Percentiles rank a stretch among this genome's conserved stretches.
Evolutionary conservation across 306 rosid genomes (phyloP).

Genomic region (Dryas alaskensis): DNA sequence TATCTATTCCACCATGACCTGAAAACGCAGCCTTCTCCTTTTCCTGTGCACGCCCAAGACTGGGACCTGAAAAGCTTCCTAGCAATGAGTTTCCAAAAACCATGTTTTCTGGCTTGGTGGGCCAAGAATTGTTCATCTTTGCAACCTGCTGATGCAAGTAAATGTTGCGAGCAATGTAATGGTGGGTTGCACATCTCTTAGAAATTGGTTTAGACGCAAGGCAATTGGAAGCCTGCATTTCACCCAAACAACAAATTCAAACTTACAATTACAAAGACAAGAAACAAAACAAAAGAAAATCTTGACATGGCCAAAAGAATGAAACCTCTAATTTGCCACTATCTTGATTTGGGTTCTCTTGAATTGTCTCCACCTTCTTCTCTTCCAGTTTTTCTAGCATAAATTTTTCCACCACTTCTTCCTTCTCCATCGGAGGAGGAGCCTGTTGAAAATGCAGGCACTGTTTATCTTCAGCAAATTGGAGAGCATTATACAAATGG

Average conservation of each 20-base stretch:
- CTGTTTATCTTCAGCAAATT: slow-evolving; percentile 23
- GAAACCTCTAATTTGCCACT: slow-evolving; percentile 40
- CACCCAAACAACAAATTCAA: slow-evolving; percentile 12
- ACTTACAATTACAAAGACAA: background rate
- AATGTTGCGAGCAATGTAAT: slow-evolving; percentile 63
- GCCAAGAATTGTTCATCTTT: slow-evolving; percentile 33
- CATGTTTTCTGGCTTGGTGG: slow-evolving; percentile 42
- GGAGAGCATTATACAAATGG: slow-evolving; percentile 20
- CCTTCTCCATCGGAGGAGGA: slow-evolving; percentile 55
- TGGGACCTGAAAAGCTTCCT: slow-evolving; percentile 29
- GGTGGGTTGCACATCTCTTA: slow-evolving; percentile 66
- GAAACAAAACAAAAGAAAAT: background rate
- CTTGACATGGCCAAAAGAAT: background rate
- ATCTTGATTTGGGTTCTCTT: slow-evolving; percentile 39
- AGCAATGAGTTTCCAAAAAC: slow-evolving; percentile 32
- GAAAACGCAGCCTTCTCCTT: slow-evolving; percentile 29
- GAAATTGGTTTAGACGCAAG: slow-evolving; percentile 39
- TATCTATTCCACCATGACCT: slow-evolving; percentile 32
- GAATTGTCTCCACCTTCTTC: slow-evolving; percentile 24
- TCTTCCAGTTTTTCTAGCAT: slow-evolving; percentile 32
- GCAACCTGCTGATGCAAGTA: slow-evolving; percentile 48
- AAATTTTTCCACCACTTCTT: slow-evolving; percentile 30
- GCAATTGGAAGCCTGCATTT: slow-evolving; percentile 44
- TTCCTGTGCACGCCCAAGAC: slow-evolving; percentile 26
- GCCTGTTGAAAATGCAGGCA: slow-evolving; percentile 42